Percentiles rank a stretch among this genome's conserved stretches.
Conservation (phyloP, 176 grass and related monocot species). For the Zoysia japonica region DNA sequence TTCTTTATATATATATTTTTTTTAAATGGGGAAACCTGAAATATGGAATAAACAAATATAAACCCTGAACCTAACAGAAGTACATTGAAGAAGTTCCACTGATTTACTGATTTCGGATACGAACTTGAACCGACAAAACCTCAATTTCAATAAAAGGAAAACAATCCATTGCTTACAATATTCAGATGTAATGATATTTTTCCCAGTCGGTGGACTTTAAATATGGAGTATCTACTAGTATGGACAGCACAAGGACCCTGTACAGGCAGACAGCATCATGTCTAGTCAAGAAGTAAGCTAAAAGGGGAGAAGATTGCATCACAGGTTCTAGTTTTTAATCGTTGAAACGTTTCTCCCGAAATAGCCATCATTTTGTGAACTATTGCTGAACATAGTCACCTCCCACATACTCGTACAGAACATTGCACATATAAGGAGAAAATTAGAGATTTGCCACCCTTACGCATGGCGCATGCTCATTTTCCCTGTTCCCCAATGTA, state of each 20-base stretch:
- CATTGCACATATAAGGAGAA: not conserved
- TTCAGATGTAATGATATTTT: not conserved
- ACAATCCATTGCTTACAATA: not conserved
- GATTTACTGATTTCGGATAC: not conserved
- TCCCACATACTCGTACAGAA: not conserved
- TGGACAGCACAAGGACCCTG: too few species aligned
- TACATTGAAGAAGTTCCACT: not conserved
- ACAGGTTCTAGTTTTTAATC: not conserved
- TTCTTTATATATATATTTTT: not conserved
- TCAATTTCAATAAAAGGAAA: not conserved
- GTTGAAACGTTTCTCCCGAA: not conserved
- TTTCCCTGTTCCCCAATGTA: too few species aligned
- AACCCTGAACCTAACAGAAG: not conserved
- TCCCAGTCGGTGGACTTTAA: not conserved
- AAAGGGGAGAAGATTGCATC: not conserved
- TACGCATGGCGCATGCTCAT: too few species aligned
- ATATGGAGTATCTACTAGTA: too few species aligned
- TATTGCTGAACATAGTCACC: not conserved
- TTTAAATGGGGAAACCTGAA: not conserved
- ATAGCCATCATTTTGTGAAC: not conserved
- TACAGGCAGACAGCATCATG: not conserved
- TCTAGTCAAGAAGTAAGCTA: not conserved
- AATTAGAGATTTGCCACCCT: too few species aligned
- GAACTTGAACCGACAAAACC: not conserved
- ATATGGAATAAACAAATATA: not conserved